Conservation (phyloP, 2,329 filamentous ascomycete species). For the Grosmannia serpens region DNA sequence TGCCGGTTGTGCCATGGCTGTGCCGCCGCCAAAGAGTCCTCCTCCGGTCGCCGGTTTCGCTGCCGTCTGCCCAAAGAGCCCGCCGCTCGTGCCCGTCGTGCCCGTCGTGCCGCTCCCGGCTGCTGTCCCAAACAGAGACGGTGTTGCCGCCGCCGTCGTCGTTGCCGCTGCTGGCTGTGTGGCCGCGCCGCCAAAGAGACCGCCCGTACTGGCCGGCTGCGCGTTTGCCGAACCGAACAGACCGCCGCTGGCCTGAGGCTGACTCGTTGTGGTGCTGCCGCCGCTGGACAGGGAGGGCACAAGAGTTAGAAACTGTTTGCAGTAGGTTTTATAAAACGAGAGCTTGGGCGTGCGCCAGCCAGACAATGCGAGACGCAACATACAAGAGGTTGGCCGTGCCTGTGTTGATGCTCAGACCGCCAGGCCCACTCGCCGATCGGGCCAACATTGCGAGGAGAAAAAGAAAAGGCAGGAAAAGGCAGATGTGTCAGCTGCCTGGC, state of each 20-base stretch:
- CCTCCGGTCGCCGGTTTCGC: neutral
- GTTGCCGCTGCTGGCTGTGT: neutral
- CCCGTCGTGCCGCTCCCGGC: conserved; percentile 10
- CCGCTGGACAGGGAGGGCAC: neutral
- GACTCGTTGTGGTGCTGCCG: conserved; percentile 9
- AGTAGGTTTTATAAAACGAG: neutral
- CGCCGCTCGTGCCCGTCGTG: conserved; percentile 13
- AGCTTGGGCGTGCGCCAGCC: too few relatives aligned
- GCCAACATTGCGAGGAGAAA: conserved; percentile 32
- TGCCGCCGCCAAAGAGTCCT: conserved; percentile 7
- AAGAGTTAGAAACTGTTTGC: neutral
- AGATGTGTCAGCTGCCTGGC: too few relatives aligned
- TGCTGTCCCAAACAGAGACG: conserved; percentile 5
- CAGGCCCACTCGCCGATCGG: conserved; percentile 48
- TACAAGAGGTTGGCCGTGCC: conserved; percentile 47
- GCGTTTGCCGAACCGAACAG: conserved; percentile 10
- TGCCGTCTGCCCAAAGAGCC: conserved; percentile 4
- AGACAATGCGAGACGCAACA: conserved; percentile 12
- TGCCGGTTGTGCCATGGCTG: conserved; percentile 12
- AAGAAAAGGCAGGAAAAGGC: neutral
- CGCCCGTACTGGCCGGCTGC: neutral
- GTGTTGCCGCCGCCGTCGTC: neutral
- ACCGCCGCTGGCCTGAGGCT: conserved; percentile 15
- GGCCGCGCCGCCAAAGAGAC: conserved; percentile 10
- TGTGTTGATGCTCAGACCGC: conserved; percentile 53